A percentile compares a stretch with the other conserved stretches of the same genome.
Evolutionary conservation across 345 rosid genomes (phyloP).

Genomic region (Syzygium oleosum): DNA sequence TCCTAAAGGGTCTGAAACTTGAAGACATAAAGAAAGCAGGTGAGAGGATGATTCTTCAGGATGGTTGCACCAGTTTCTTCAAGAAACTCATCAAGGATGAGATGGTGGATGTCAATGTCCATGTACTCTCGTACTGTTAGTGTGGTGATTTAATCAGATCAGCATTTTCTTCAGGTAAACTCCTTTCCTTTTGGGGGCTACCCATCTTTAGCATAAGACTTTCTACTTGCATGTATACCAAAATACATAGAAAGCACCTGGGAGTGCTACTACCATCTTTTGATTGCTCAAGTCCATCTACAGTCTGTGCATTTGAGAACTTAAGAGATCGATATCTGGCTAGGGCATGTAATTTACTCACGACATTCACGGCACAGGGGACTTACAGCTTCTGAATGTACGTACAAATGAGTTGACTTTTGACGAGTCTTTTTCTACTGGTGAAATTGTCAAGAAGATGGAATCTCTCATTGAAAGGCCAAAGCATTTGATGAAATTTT

Average conservation of each 20-base stretch:
- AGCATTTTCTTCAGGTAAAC: conserved; percentile 61
- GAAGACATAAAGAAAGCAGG: conserved; percentile 91
- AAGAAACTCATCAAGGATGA: conserved; percentile 47
- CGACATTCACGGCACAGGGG: conserved; percentile 21
- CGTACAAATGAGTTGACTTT: conserved; percentile 77
- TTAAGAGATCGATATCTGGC: not conserved
- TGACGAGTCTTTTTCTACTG: conserved; percentile 63
- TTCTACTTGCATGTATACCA: not conserved
- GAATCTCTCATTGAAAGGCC: conserved; percentile 73
- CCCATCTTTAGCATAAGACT: not conserved
- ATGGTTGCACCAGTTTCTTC: conserved; percentile 74
- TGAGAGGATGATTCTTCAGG: conserved; percentile 70
- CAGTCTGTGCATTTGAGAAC: not conserved
- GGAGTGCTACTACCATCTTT: not conserved
- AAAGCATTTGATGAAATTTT: conserved; percentile 46
- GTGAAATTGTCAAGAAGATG: conserved; percentile 57
- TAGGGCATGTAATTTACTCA: not conserved
- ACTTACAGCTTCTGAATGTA: conserved; percentile 39
- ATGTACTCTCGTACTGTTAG: conserved; percentile 90
- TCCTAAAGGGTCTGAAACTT: conserved; percentile 70
- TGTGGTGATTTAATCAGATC: conserved; percentile 83
- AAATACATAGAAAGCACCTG: not conserved
- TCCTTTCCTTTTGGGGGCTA: not conserved
- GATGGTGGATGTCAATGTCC: conserved; percentile 43
- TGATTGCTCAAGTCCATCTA: not conserved